Evolutionary conservation across 495 filamentous ascomycete species (phyloP), one percentile per base, ranked within the genome.

Genomic region (Xylaria flabelliformis): DNA sequence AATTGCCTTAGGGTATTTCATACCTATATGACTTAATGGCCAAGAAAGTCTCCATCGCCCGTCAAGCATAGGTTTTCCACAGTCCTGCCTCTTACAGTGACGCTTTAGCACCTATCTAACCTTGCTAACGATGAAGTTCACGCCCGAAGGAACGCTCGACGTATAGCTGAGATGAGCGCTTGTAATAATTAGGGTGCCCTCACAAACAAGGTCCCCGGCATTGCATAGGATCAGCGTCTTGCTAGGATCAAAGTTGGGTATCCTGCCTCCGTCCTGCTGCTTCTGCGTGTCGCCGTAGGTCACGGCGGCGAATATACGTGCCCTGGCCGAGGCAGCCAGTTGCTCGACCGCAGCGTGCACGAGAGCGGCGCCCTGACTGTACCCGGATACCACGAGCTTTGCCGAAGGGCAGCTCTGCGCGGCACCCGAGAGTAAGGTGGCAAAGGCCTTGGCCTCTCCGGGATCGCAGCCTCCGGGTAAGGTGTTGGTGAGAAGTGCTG

Each of bases 141-240:
- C 78, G 24, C 79, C 80, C 19, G 76, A 72, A 19, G 74, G 72
- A 6, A 74, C 75, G 44, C 77, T 70, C 6, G 71, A 71, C 8
- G 81, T 74, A 64, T 89, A 88, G 0, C 77, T 81, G 36, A 84
- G 78, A 72, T 88, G 86, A 19, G 84, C 78, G 4, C 83, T 75
- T 0, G 80, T 77, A 19, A 88, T 79, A 24, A 85, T 80, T 62
- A 88, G 73, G 6, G 85, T 86, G 19, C 85, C 86, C 12, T 81
- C 73, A 75, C 86, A 89, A 24, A 89, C 85, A 65, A 84, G 69
- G 70, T 88, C 88, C 2, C 84, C 85, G 34, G 76, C 48, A 29
- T 84, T 82, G 73, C 88, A 90, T 71, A 86, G 84, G 46, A 88
- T 85, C 73, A 85, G 76, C 44, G 81, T 79, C 74, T 83, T 83